A percentile compares a stretch with the other conserved stretches of the same genome.
Evolutionary conservation across 2,329 filamentous ascomycete genomes (phyloP).

Genomic region (Drechslera avenae): DNA sequence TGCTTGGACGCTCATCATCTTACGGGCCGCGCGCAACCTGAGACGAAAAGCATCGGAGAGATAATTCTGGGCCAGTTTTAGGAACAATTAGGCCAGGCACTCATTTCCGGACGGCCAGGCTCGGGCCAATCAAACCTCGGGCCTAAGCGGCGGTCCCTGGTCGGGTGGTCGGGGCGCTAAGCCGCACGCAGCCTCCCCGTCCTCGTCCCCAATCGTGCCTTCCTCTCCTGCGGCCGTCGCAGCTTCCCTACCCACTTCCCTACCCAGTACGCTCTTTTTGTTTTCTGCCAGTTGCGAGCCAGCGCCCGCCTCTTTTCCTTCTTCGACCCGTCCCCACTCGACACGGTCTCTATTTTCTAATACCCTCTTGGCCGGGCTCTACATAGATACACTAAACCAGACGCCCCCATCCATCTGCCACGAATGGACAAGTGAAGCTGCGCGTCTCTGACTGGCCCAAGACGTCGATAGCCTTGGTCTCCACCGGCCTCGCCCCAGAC

Average conservation of each 20-base stretch:
- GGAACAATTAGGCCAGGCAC: conserved; percentile 23
- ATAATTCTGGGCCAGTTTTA: conserved; percentile 23
- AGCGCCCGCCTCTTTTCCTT: conserved; percentile 29
- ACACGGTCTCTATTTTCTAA: conserved; percentile 20
- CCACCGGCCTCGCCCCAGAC: conserved; percentile 18
- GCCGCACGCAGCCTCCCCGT: conserved; percentile 3
- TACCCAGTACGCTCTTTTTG: conserved; percentile 46
- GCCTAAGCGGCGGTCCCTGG: conserved; percentile 18
- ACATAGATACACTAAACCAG: conserved; percentile 19
- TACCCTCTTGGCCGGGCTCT: conserved; percentile 13
- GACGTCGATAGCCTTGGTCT: conserved; percentile 21
- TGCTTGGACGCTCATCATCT: not conserved
- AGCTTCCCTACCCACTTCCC: conserved; percentile 44
- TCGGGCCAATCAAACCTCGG: conserved; percentile 30
- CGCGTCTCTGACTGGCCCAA: conserved; percentile 35
- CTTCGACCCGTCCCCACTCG: conserved; percentile 29
- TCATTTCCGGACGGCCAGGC: conserved; percentile 36
- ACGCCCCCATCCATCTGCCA: conserved; percentile 20
- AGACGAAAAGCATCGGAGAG: conserved; percentile 21
- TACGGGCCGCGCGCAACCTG: not conserved
- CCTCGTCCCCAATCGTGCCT: conserved; percentile 29
- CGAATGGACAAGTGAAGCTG: conserved; percentile 42
- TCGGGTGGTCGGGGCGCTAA: conserved; percentile 11
- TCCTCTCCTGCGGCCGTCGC: conserved; percentile 36
- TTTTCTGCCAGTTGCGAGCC: conserved; percentile 41